Base-by-base conservation (phyloP, 106 monocot species). In the Dendrobium nobile region DNA sequence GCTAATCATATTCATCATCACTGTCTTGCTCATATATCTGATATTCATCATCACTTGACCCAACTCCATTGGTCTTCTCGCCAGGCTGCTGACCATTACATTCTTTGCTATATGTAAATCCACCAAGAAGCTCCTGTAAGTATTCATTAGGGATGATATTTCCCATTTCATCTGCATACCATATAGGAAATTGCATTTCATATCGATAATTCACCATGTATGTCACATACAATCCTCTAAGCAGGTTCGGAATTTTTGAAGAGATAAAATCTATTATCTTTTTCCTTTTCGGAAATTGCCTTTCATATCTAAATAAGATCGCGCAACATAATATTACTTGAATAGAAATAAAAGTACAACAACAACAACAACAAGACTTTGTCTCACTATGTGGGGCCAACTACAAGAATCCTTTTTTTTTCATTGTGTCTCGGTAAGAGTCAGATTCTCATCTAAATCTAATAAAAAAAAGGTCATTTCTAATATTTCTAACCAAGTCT, bases 1-100 rank as follows among this genome's bases (percentile, higher is more conserved):
- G 20, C 7, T 28, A 18, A 44, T 43, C 44, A 44, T 43, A 41
- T 7, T 74, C 74, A 15, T 17, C 74, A 17, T 43, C 74, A 28
- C 74, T 43, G 74, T 74, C 74, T 44, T 74, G 74, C 74, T 74
- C 74, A 20, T 74, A 74, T 41, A 74, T 74, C 74, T 74, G 43
- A 10, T 74, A 74, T 5, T 74, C 74, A 9, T 22, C 42, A 43
- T 74, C 74, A 44, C 43, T 44, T 74, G 74, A 43, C 2, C 74
- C 74, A 37, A 4, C 10, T 7, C 41, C 41, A 16, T 24, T 9
- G 16, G 11, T 27, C 18, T 37, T 40, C 41, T 73, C 73, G 5
- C 18, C 41, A 44, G 17, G 7, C 1, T 74, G 74, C 41, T 43
- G 28, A 6, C 16, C 33, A 17, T n/a, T 40, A 13, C 74, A 44